Evolutionary conservation across 495 filamentous ascomycete genomes (phyloP).

Genomic region (Aspergillus conjunctus): DNA sequence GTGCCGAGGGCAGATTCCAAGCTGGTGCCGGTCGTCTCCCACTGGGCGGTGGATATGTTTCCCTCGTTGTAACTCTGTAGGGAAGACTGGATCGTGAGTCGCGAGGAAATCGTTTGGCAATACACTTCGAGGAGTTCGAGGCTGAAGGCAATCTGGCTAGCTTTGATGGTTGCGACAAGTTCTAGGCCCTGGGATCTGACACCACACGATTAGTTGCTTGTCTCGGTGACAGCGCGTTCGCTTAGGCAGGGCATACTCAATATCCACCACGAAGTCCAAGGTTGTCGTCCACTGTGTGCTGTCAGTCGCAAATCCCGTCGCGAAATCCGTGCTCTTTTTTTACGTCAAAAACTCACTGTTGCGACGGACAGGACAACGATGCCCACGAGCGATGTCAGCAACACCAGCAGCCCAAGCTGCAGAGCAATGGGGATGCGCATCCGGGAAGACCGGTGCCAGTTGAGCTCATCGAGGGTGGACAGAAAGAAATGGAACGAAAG

Average conservation of each 20-base stretch:
- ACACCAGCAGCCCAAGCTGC: slow-evolving; percentile 75
- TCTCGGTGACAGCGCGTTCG: not conserved
- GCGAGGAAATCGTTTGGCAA: slow-evolving; percentile 65
- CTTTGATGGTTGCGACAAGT: slow-evolving; percentile 82
- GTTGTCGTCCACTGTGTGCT: slow-evolving; percentile 65
- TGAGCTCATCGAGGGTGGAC: not conserved
- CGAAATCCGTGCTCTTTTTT: not conserved
- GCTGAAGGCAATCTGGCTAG: slow-evolving; percentile 74
- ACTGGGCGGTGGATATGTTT: slow-evolving; percentile 56
- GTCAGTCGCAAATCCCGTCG: slow-evolving; percentile 20
- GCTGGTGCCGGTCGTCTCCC: slow-evolving; percentile 57
- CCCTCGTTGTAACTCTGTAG: slow-evolving; percentile 63
- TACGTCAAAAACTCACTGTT: slow-evolving; percentile 46
- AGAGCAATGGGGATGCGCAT: slow-evolving; percentile 85
- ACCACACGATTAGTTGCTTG: slow-evolving; percentile 15
- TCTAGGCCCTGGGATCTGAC: slow-evolving; percentile 58
- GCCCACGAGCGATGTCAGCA: slow-evolving; percentile 67
- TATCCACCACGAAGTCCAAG: slow-evolving; percentile 68
- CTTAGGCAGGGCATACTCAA: slow-evolving; percentile 47
- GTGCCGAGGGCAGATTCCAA: slow-evolving; percentile 62
- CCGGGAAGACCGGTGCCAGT: slow-evolving; percentile 8
- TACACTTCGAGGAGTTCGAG: slow-evolving; percentile 72
- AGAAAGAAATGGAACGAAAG: too few species aligned
- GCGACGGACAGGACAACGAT: slow-evolving; percentile 66
- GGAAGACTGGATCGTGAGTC: slow-evolving; percentile 65